Percentiles rank a stretch among this genome's conserved stretches.
phyloP scores from a whole-genome alignment of 2,329 filamentous ascomycete genomes.

The Diaporthe citri region DNA sequence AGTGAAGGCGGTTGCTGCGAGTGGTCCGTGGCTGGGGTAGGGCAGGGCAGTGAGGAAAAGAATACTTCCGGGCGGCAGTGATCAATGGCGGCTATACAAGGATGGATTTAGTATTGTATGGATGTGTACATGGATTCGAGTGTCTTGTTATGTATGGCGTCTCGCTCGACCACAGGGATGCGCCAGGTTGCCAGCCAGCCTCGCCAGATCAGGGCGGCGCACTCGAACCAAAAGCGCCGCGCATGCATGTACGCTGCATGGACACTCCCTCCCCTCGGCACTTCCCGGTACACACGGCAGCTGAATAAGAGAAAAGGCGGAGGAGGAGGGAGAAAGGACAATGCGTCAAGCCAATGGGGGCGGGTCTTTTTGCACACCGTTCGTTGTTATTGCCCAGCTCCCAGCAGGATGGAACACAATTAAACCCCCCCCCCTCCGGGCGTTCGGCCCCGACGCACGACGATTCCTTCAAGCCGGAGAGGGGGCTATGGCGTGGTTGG shows the following conservation, averaged over 20 bases:
- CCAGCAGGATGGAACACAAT: constrained; percentile 10
- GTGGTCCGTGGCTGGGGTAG: background rate
- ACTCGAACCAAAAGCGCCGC: background rate
- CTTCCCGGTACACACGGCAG: background rate
- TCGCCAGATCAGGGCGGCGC: background rate
- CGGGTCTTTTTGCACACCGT: constrained; percentile 15
- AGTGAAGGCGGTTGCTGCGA: background rate
- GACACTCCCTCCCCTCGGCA: background rate
- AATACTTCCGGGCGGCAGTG: background rate
- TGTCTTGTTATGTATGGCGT: background rate
- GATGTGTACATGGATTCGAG: background rate
- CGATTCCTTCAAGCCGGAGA: constrained; percentile 6
- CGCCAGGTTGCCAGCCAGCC: constrained; percentile 3
- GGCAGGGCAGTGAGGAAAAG: background rate
- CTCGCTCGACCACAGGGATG: background rate
- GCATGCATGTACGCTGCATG: background rate
- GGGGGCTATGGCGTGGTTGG: constrained; percentile 4
- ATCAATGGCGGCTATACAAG: no score
- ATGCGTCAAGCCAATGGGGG: constrained; percentile 16
- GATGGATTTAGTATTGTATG: background rate
- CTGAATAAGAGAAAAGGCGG: constrained; percentile 1
- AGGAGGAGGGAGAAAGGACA: background rate
- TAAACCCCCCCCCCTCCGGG: background rate
- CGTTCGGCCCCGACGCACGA: constrained; percentile 16
- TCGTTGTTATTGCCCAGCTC: background rate